These are phyloP conservation scores for Fusarium anguioides DNA, from an alignment of 2,329 filamentous ascomycete species.

Conservation along the genomic window DNA sequence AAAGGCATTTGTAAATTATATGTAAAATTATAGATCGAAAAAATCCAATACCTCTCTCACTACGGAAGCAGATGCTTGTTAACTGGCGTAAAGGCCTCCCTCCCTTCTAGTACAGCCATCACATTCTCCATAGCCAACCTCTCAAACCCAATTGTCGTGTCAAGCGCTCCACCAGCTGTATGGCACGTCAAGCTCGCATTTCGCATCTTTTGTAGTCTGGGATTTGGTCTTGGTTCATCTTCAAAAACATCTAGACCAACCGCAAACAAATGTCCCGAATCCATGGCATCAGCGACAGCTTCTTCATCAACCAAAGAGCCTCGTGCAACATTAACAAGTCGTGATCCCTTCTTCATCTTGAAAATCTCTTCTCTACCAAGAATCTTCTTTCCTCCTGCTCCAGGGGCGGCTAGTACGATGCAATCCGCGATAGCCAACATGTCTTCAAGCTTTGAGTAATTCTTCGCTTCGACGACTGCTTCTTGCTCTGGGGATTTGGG, in stretches of 20 bases:
- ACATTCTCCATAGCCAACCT: slow-evolving; percentile 65
- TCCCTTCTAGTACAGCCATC: slow-evolving; percentile 57
- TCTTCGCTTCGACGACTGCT: slow-evolving; percentile 56
- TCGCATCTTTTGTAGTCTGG: slow-evolving; percentile 46
- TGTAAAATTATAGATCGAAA: no score
- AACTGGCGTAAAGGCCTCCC: slow-evolving; percentile 46
- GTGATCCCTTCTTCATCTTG: slow-evolving; percentile 61
- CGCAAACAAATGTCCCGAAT: slow-evolving; percentile 20
- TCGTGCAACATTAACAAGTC: slow-evolving; percentile 66
- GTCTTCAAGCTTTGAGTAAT: slow-evolving; percentile 18
- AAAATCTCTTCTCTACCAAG: slow-evolving; percentile 40
- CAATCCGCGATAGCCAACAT: slow-evolving; percentile 24
- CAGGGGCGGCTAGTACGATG: slow-evolving; percentile 18
- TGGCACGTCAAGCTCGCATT: slow-evolving; percentile 62
- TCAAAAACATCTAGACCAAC: slow-evolving; percentile 46
- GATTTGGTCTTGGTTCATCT: slow-evolving; percentile 18
- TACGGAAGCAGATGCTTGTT: slow-evolving; percentile 55
- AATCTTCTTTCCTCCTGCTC: slow-evolving; percentile 16
- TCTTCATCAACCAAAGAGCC: slow-evolving; percentile 26
- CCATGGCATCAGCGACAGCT: slow-evolving; percentile 30
- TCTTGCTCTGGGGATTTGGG: slow-evolving; percentile 55
- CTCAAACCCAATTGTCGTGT: slow-evolving; percentile 66
- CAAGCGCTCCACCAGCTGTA: slow-evolving; percentile 65
- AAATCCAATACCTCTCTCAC: not conserved
- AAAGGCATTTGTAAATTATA: not conserved